These are phyloP conservation scores for Vigna radiata DNA, from an alignment of 306 rosid species.

Conservation along the genomic window DNA sequence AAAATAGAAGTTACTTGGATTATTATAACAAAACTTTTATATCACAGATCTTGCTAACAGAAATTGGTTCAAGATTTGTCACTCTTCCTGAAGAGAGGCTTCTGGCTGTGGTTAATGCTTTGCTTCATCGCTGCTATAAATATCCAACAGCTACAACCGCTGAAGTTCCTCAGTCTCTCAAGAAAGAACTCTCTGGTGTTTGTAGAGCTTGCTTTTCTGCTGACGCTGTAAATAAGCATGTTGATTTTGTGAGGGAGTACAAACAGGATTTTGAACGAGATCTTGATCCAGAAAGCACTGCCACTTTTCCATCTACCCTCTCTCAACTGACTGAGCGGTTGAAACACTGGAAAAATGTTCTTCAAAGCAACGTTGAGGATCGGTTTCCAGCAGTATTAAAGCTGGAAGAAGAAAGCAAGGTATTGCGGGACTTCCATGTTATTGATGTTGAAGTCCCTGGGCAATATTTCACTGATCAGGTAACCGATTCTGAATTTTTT, in stretches of 20 bases:
- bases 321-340: constrained; percentile 90
- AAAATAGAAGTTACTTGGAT: constrained; percentile 26
- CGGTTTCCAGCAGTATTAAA: constrained; percentile 97
- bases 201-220: constrained; percentile 99
- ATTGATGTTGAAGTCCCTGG: constrained; percentile 99
- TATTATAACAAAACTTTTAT: constrained; percentile 28
- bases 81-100: constrained; percentile 99
- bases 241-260: constrained; percentile 98
- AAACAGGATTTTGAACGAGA: constrained; percentile 98
- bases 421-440: constrained; percentile 95
- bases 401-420: constrained; percentile 98
- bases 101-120: constrained; percentile 95
- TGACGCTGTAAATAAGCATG: constrained; percentile 97
- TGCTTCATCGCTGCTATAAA: constrained; percentile 99
- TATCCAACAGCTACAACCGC: constrained; percentile 99
- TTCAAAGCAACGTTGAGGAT: constrained; percentile 98
- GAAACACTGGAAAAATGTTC: constrained; percentile 98
- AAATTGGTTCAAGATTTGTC: constrained; percentile 98
- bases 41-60: constrained; percentile 87
- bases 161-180: constrained; percentile 99
- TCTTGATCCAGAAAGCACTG: constrained; percentile 97
- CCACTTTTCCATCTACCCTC: constrained; percentile 92
- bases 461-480: constrained; percentile 97
- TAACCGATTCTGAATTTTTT: constrained; percentile 42
- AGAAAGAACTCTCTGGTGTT: constrained; percentile 99